These are phyloP conservation scores for Staphylotrichum longicolle DNA, from an alignment of 495 filamentous ascomycete species.

Conservation along the genomic window DNA sequence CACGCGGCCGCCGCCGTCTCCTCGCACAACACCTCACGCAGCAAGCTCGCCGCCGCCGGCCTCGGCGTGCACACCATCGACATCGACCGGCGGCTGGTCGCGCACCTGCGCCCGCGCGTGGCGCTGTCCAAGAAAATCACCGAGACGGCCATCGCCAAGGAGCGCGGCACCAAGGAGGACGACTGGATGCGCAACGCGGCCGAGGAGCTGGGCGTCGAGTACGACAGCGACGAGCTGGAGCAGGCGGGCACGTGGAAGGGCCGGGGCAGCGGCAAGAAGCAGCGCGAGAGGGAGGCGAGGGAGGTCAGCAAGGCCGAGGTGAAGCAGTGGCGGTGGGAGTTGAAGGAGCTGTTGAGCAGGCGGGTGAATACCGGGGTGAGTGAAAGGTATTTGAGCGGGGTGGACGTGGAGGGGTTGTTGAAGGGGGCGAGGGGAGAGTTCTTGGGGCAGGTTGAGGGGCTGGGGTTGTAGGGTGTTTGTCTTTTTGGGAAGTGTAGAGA, in stretches of 20 bases:
- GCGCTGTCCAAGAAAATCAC: slow-evolving; percentile 78
- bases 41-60: slow-evolving; percentile 60
- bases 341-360: slow-evolving; percentile 65
- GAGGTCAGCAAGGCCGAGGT: slow-evolving; percentile 69
- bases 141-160: slow-evolving; percentile 78
- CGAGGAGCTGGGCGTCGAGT: slow-evolving; percentile 91
- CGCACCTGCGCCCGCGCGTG: slow-evolving; percentile 69
- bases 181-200: slow-evolving; percentile 81
- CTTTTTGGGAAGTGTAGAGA: background rate
- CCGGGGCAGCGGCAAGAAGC: slow-evolving; percentile 65
- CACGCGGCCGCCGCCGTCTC: slow-evolving; percentile 51
- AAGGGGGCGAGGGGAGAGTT: slow-evolving; percentile 53
- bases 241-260: slow-evolving; percentile 58
- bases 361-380: slow-evolving; percentile 89
- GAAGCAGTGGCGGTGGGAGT: slow-evolving; percentile 56
- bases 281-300: slow-evolving; percentile 69
- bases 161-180: slow-evolving; percentile 78
- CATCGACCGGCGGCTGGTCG: slow-evolving; percentile 74
- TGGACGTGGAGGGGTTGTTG: slow-evolving; percentile 80
- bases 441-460: slow-evolving; percentile 41
- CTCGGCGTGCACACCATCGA: slow-evolving; percentile 62
- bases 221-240: slow-evolving; percentile 83
- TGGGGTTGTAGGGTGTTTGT: slow-evolving; percentile 31
- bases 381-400: slow-evolving; percentile 77
- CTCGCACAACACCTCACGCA: background rate